Percentiles rank a stretch among this genome's conserved stretches.
These are phyloP conservation scores for Lentinula aciculospora DNA, from an alignment of 768 basidiomycete species.

Conservation along the genomic window DNA sequence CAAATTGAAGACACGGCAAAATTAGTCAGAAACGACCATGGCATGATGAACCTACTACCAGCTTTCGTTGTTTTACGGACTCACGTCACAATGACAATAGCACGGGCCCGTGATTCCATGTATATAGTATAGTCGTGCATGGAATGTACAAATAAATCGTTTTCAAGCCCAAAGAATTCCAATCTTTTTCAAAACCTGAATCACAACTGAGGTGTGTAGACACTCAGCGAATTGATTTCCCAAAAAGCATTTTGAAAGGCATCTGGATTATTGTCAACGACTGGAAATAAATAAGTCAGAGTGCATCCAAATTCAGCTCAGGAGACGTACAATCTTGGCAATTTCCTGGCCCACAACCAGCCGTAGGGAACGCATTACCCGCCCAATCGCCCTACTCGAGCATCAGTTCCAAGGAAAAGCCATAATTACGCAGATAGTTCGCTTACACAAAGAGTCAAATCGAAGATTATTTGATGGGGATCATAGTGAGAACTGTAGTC, in stretches of 20 bases:
- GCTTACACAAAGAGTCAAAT: slow-evolving; percentile 58
- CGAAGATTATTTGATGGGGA: slow-evolving; percentile 48
- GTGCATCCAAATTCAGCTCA: neutral
- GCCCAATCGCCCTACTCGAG: slow-evolving; percentile 47
- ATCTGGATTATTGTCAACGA: slow-evolving; percentile 53
- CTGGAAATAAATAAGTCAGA: too few species aligned
- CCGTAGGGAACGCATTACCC: slow-evolving; percentile 30
- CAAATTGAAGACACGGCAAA: neutral
- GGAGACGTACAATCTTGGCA: slow-evolving; percentile 43
- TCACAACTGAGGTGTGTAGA: slow-evolving; percentile 33
- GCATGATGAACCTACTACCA: too few species aligned
- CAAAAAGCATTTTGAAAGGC: slow-evolving; percentile 64
- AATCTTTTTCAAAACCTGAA: neutral
- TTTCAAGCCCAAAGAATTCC: too few species aligned
- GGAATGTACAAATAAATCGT: too few species aligned
- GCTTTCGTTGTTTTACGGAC: too few species aligned
- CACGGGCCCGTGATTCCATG: too few species aligned
- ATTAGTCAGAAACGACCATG: too few species aligned
- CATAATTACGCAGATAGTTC: neutral
- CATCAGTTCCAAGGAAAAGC: neutral
- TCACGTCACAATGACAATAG: too few species aligned
- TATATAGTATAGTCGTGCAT: too few species aligned
- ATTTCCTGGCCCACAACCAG: slow-evolving; percentile 32
- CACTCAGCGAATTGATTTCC: slow-evolving; percentile 56
- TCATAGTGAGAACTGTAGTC: slow-evolving; percentile 49